Conservation (phyloP, 139 green algal species). For the Deuterostichococcus epilithicus region DNA sequence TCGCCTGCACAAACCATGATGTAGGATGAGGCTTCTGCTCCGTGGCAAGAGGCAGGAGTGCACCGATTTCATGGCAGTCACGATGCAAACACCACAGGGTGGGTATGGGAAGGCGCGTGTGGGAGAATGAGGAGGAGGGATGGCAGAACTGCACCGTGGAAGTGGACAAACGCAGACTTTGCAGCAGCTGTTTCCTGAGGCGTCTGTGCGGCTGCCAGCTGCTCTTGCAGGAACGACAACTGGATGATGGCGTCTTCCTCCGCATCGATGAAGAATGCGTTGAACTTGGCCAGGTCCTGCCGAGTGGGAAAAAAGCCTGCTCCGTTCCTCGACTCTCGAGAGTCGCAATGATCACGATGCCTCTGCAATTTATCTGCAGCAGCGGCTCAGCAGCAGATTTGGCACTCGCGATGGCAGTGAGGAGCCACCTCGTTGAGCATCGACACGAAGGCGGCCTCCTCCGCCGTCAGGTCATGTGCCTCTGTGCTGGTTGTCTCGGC, state of each 20-base stretch:
- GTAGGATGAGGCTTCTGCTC: slow-evolving; percentile 2
- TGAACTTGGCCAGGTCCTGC: slow-evolving; percentile 56
- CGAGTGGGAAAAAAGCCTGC: background rate
- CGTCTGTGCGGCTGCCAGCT: background rate
- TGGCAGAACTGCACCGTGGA: slow-evolving; percentile 16
- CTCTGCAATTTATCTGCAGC: no score
- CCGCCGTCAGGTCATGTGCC: slow-evolving; percentile 17
- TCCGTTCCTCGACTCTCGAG: background rate
- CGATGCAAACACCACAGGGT: no score
- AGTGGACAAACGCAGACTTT: slow-evolving; percentile 13
- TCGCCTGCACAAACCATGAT: slow-evolving; percentile 39
- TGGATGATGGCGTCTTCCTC: slow-evolving; percentile 80
- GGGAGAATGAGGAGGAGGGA: no score
- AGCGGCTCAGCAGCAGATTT: no score
- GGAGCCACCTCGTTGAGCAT: background rate
- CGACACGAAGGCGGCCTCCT: slow-evolving; percentile 37
- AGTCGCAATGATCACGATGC: background rate
- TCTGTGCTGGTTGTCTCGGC: no score
- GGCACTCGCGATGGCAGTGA: no score
- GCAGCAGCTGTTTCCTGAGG: background rate
- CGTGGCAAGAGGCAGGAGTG: slow-evolving; percentile 10
- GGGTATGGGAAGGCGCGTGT: no score
- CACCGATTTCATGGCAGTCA: no score
- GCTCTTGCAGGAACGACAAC: slow-evolving; percentile 44
- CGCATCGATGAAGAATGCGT: slow-evolving; percentile 70